These are phyloP conservation scores for Murraya paniculata DNA, from an alignment of 345 rosid species.

Conservation along the genomic window DNA sequence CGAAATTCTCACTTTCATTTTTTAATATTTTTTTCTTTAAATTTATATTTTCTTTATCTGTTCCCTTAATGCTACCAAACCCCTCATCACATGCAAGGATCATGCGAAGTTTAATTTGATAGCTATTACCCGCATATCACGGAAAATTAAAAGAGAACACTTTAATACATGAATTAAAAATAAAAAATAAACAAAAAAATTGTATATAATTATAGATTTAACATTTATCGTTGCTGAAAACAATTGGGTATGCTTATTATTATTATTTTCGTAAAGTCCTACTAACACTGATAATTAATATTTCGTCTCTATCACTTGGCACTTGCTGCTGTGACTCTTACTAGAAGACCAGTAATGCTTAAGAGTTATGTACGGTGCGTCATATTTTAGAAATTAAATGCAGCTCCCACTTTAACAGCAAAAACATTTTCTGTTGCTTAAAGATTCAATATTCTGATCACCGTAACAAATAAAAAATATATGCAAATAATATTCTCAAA, in stretches of 20 bases:
- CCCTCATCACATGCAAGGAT: constrained; percentile 60
- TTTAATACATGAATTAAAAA: background rate
- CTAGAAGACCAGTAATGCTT: background rate
- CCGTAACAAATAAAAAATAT: too few species aligned
- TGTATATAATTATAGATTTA: background rate
- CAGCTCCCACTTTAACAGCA: background rate
- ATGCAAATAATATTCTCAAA: too few species aligned
- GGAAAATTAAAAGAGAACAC: constrained; percentile 22
- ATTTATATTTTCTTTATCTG: background rate
- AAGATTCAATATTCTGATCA: background rate
- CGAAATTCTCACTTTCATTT: constrained; percentile 31
- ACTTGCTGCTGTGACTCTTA: constrained; percentile 18
- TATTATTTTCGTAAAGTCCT: background rate
- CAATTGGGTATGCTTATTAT: background rate
- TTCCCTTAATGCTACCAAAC: constrained; percentile 18
- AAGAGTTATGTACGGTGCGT: background rate
- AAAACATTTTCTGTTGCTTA: background rate
- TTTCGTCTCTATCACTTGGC: constrained; percentile 10
- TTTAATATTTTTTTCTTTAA: background rate
- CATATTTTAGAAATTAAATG: background rate
- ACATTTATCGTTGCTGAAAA: background rate
- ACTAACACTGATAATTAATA: background rate
- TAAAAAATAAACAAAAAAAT: background rate
- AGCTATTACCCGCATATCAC: constrained; percentile 53
- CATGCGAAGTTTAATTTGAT: constrained; percentile 60